Evolutionary conservation across 352 stramenopile genomes (phyloP).

Genomic region (Phytophthora fragariaefolia): DNA sequence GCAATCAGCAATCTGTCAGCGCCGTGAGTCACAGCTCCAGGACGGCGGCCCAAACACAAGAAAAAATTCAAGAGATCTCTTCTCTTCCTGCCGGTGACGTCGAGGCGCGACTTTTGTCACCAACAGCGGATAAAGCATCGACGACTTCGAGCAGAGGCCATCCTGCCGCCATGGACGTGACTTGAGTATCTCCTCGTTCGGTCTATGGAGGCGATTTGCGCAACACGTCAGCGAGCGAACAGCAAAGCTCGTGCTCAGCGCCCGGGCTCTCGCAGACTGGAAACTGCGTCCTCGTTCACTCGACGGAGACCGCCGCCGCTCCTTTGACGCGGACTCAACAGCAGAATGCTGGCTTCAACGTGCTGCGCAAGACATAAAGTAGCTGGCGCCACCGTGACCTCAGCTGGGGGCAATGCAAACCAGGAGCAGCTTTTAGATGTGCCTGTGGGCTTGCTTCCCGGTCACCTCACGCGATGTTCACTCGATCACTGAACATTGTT

Average conservation of each 20-base stretch:
- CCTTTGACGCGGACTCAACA: constrained; percentile 31
- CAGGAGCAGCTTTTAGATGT: constrained; percentile 22
- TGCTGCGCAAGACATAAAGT: constrained; percentile 7
- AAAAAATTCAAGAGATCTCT: constrained; percentile 13
- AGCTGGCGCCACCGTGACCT: constrained; percentile 2
- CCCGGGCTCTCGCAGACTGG: constrained; percentile 12
- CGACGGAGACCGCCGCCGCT: not conserved
- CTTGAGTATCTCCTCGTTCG: constrained; percentile 20
- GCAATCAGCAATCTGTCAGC: not conserved
- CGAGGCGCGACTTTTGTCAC: not conserved
- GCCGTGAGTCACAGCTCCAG: too few species aligned
- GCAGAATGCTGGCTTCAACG: constrained; percentile 21
- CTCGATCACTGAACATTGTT: too few species aligned
- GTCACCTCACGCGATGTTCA: not conserved
- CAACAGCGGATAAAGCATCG: constrained; percentile 8
- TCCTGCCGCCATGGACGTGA: constrained; percentile 17
- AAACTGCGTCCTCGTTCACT: constrained; percentile 6
- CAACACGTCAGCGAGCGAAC: constrained; percentile 17
- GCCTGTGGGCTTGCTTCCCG: constrained; percentile 23
- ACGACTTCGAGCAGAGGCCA: not conserved
- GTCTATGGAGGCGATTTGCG: constrained; percentile 28
- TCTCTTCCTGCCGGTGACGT: constrained; percentile 10
- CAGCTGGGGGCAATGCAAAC: not conserved
- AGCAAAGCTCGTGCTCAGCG: constrained; percentile 17
- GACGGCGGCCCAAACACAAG: not conserved